Evolutionary conservation across 768 basidiomycete species (phyloP).

Genomic region (Termitomyces sp.): DNA sequence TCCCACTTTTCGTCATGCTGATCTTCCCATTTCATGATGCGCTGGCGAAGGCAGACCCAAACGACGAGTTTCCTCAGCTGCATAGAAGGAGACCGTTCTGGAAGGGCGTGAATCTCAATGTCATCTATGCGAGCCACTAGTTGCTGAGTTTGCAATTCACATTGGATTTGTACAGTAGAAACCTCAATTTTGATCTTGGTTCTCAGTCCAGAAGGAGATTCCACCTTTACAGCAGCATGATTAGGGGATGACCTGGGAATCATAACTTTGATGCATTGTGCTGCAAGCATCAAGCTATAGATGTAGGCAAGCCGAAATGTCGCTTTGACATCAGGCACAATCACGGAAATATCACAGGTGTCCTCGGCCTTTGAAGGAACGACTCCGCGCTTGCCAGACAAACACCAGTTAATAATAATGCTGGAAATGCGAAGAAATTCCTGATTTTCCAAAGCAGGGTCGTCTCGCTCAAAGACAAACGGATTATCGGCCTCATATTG

Average conservation of each 20-base stretch:
- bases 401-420: conserved; percentile 20
- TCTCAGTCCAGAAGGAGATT: conserved; percentile 10
- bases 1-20: conserved; percentile 55
- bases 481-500: conserved; percentile 65
- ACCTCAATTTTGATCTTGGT: conserved; percentile 27
- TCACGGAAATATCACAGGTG: conserved; percentile 38
- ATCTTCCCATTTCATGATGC: conserved; percentile 28
- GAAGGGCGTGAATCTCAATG: conserved; percentile 20
- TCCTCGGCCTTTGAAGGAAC: conserved; percentile 23
- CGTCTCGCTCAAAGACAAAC: conserved; percentile 47
- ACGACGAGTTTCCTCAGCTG: conserved; percentile 38
- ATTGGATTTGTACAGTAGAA: conserved; percentile 40
- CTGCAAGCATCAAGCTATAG: conserved; percentile 64
- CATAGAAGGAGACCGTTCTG: conserved; percentile 23
- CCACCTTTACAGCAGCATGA: conserved; percentile 4
- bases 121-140: conserved; percentile 39
- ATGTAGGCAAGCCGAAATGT: conserved; percentile 59
- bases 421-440: conserved; percentile 39
- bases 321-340: conserved; percentile 47
- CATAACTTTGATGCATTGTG: conserved; percentile 43
- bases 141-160: conserved; percentile 43
- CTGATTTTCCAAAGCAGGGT: conserved; percentile 32
- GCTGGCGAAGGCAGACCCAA: conserved; percentile 51
- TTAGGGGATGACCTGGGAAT: conserved; percentile 13
- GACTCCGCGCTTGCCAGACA: conserved; percentile 20